Base-by-base conservation (phyloP, 306 rosid genomes). In the Delonix regia region DNA sequence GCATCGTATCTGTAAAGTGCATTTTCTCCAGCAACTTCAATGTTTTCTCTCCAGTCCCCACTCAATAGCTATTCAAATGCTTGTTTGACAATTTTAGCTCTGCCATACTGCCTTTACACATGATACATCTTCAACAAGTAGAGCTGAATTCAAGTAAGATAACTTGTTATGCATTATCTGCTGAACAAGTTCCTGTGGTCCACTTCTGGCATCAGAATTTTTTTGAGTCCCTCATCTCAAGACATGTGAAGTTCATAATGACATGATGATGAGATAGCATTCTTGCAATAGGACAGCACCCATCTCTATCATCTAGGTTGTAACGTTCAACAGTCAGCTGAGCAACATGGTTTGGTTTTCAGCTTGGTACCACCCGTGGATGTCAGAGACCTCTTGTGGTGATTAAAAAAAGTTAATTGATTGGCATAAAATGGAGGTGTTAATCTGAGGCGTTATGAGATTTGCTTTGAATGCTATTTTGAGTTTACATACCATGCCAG, bases 21-120 rank as follows among this genome's bases (percentile, higher is more conserved):
- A 84, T 94, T 94, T 87, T 94, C 97, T 25, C 98, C 98, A 4
- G 97, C 98, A 81, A 92, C 96, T 79, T 88, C 89, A 42, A 90
- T 73, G n/a, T 80, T 81, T 84, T 91, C 97, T 78, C 61, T 80
- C 98, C 98, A 90, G 2, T 89, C 88, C 42, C 84, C 89, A 59
- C 94, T 88, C 49, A 94, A 48, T 24, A 89, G 96, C 97, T 91
- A 69, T 67, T 34, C 48, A 51, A 27, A 12, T 6, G 3, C 24
- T 36, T 57, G 60, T 65, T 70, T 82, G 25, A 22, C 30, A 38
- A 22, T 55, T 62, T 51, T 22, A 55, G 27, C 61, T 21, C 71
- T 9, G 49, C 62, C 61, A 44, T 18, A 41, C 59, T 39, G 28
- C 13, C 44, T 34, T 55, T 74, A 21, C 77, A 34, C 53, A 27